Percentiles rank a stretch among this genome's conserved stretches.
Conservation (phyloP, 768 basidiomycete species). For the Panellus pusillus region DNA sequence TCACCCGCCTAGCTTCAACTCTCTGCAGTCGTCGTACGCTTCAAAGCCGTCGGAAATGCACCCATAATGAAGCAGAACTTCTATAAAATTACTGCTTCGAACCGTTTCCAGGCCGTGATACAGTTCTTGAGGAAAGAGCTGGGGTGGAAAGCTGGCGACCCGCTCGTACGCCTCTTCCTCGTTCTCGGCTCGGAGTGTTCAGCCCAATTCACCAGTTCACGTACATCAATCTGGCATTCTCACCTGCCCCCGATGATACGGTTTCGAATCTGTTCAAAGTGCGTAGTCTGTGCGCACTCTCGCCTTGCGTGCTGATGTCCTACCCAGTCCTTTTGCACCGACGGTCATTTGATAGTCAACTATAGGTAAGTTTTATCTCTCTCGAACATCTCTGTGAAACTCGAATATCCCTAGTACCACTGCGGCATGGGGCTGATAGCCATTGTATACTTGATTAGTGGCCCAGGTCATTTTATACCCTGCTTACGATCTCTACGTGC, state of each 20-base stretch:
- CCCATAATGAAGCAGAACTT: conserved; percentile 99
- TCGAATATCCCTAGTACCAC: conserved; percentile 46
- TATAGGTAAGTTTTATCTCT: conserved; percentile 62
- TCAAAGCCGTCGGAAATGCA: conserved; percentile 96
- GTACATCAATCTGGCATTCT: conserved; percentile 71
- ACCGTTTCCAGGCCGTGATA: conserved; percentile 93
- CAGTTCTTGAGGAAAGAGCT: conserved; percentile 89
- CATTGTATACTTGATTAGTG: neutral
- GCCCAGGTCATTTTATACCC: too few relatives aligned
- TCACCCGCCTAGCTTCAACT: neutral
- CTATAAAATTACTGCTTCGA: conserved; percentile 94
- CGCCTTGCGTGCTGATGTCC: neutral
- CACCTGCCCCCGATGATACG: conserved; percentile 81
- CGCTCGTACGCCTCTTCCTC: conserved; percentile 58
- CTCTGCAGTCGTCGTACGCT: conserved; percentile 86
- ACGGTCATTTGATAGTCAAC: conserved; percentile 88
- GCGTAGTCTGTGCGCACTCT: conserved; percentile 1
- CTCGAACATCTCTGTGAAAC: neutral
- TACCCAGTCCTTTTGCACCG: conserved; percentile 77
- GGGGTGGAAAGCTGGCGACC: conserved; percentile 82
- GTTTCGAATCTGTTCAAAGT: conserved; percentile 79
- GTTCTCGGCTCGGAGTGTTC: conserved; percentile 26
- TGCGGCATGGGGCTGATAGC: conserved; percentile 58
- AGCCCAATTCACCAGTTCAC: conserved; percentile 44
- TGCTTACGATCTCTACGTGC: too few relatives aligned